Evolutionary conservation across 2,329 filamentous ascomycete species (phyloP).

Genomic region (Celoporthe dispersa): DNA sequence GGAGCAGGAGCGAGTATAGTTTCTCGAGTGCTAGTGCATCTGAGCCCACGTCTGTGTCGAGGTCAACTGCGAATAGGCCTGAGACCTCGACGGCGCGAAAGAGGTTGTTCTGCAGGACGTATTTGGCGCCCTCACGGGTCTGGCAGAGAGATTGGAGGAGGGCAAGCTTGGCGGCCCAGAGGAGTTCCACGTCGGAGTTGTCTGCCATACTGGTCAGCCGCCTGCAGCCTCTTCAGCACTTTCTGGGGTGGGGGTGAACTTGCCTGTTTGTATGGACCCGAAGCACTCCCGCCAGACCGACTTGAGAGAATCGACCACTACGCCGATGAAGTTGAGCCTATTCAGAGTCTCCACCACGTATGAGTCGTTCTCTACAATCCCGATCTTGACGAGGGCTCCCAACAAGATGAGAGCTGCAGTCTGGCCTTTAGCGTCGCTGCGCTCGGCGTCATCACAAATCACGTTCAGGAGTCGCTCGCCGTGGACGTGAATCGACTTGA

Average conservation of each 20-base stretch:
- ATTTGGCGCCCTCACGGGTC: conserved; percentile 80
- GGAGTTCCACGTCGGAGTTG: conserved; percentile 52
- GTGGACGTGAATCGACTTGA: conserved; percentile 70
- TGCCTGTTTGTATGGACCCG: conserved; percentile 61
- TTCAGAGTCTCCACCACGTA: conserved; percentile 80
- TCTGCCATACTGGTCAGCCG: conserved; percentile 35
- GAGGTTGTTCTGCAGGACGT: conserved; percentile 86
- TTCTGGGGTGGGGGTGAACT: conserved; percentile 31
- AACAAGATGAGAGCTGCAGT: conserved; percentile 87
- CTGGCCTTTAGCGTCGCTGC: conserved; percentile 79
- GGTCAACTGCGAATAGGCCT: conserved; percentile 85
- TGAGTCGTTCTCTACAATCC: conserved; percentile 70
- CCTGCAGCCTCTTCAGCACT: conserved; percentile 4
- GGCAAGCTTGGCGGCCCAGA: conserved; percentile 73
- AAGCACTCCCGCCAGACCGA: conserved; percentile 75
- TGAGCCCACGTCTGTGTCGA: conserved; percentile 80
- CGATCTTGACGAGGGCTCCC: conserved; percentile 74
- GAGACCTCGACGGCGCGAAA: conserved; percentile 82
- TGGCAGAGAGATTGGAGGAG: conserved; percentile 85
- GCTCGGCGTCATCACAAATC: conserved; percentile 90
- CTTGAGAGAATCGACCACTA: conserved; percentile 87
- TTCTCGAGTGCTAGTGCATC: conserved; percentile 73
- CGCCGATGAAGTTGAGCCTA: conserved; percentile 86
- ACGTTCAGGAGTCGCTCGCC: conserved; percentile 84
- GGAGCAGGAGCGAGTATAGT: conserved; percentile 83